A percentile compares a stretch with the other conserved stretches of the same genome.
phyloP scores from a whole-genome alignment of 2,329 filamentous ascomycete genomes.

The Escovopsis sp. region DNA sequence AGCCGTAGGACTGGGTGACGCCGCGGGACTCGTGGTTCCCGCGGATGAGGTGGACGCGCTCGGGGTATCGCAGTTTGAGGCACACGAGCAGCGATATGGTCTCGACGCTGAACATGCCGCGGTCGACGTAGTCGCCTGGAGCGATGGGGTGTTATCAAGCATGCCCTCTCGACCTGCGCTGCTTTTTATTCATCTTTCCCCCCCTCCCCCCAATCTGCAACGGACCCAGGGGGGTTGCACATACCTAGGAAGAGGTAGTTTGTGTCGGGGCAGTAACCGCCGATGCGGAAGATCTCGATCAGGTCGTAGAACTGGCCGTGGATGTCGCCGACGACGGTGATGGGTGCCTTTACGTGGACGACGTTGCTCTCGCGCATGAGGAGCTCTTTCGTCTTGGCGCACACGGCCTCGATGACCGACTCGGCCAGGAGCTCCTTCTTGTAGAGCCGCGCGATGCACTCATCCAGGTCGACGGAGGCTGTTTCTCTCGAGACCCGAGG shows the following conservation, averaged over 20 bases:
- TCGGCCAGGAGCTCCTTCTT: constrained; percentile 94
- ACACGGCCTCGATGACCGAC: constrained; percentile 97
- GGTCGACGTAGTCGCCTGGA: constrained; percentile 89
- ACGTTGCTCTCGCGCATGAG: constrained; percentile 99
- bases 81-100: constrained; percentile 97
- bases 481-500: constrained; percentile 2
- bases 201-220: too few species aligned
- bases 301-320: constrained; percentile 98
- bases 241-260: constrained; percentile 94
- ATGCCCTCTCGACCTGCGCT: too few species aligned
- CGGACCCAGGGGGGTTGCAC: constrained; percentile 3
- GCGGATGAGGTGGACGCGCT: constrained; percentile 88
- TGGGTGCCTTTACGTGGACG: constrained; percentile 86
- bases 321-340: constrained; percentile 96
- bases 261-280: constrained; percentile 91
- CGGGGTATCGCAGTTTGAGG: constrained; percentile 89
- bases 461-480: constrained; percentile 96
- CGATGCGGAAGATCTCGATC: constrained; percentile 98
- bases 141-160: too few species aligned
- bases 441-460: constrained; percentile 94
- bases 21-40: constrained; percentile 97
- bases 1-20: constrained; percentile 96
- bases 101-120: constrained; percentile 96
- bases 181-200: too few species aligned
- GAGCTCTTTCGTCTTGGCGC: constrained; percentile 96